These are phyloP conservation scores for Alternaria ventricosa DNA, from an alignment of 2,329 filamentous ascomycete species.

Conservation along the genomic window DNA sequence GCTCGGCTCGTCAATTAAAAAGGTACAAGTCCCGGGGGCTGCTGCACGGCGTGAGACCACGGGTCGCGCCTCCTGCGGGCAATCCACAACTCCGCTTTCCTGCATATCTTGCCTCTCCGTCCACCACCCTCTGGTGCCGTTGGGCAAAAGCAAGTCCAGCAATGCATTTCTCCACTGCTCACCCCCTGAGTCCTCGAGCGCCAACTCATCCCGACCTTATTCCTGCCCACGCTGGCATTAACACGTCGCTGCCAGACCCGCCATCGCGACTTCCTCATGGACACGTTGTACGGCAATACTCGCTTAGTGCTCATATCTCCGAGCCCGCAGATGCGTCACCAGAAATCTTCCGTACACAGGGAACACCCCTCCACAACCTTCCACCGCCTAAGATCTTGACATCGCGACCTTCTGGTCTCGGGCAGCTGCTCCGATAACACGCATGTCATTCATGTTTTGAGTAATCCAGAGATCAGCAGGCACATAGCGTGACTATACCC, in stretches of 20 bases:
- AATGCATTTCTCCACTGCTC: neutral
- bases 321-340: neutral
- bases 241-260: neutral
- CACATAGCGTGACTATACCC: neutral
- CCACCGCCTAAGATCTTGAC: neutral
- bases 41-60: conserved; percentile 6
- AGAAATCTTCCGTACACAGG: neutral
- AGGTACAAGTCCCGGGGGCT: neutral
- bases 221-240: neutral
- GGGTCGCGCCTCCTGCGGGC: conserved; percentile 4
- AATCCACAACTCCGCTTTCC: conserved; percentile 8
- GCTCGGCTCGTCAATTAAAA: neutral
- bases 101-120: conserved; percentile 2
- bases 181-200: neutral
- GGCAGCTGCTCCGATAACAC: neutral
- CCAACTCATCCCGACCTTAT: neutral
- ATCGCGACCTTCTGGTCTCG: neutral
- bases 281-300: neutral
- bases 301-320: neutral
- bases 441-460: neutral
- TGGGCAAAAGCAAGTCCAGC: neutral
- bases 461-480: neutral
- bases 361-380: neutral
- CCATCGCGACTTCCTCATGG: neutral
- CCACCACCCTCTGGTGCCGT: neutral